Evolutionary conservation across 805 yeast species (phyloP).

Genomic region (Nakazawaea holstii): DNA sequence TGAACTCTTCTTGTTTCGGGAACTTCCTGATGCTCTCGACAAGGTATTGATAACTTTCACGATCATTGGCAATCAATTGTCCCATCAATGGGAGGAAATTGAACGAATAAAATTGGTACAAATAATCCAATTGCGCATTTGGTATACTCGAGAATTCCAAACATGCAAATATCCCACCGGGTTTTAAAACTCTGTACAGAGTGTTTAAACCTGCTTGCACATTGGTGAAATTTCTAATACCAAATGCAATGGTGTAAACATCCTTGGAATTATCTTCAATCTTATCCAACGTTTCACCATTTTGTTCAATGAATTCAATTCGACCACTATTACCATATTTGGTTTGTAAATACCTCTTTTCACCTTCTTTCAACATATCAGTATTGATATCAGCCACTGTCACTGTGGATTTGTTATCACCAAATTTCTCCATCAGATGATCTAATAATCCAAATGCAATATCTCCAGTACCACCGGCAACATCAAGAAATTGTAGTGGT

Average conservation of each 20-base stretch:
- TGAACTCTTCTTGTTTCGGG: constrained; percentile 89
- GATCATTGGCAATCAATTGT: constrained; percentile 89
- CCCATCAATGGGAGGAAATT: constrained; percentile 90
- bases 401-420: constrained; percentile 75
- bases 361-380: constrained; percentile 94
- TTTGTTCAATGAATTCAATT: constrained; percentile 79
- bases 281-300: constrained; percentile 83
- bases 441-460: constrained; percentile 93
- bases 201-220: constrained; percentile 90
- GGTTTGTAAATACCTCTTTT: constrained; percentile 58
- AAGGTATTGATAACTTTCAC: constrained; percentile 92
- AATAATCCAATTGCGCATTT: constrained; percentile 64
- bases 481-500: constrained; percentile 86
- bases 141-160: constrained; percentile 91
- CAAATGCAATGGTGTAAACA: constrained; percentile 94
- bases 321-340: constrained; percentile 66
- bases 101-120: constrained; percentile 86
- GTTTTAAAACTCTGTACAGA: constrained; percentile 93
- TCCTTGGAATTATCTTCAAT: constrained; percentile 88
- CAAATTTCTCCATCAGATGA: constrained; percentile 76
- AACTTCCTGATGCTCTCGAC: constrained; percentile 91
- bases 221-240: constrained; percentile 94
- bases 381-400: constrained; percentile 92
- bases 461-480: constrained; percentile 99
- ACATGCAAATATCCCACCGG: constrained; percentile 97